A percentile compares a stretch with the other conserved stretches of the same genome.
Evolutionary conservation across 768 basidiomycete species (phyloP).

Genomic region (Gloeopeniophorella convolvens): DNA sequence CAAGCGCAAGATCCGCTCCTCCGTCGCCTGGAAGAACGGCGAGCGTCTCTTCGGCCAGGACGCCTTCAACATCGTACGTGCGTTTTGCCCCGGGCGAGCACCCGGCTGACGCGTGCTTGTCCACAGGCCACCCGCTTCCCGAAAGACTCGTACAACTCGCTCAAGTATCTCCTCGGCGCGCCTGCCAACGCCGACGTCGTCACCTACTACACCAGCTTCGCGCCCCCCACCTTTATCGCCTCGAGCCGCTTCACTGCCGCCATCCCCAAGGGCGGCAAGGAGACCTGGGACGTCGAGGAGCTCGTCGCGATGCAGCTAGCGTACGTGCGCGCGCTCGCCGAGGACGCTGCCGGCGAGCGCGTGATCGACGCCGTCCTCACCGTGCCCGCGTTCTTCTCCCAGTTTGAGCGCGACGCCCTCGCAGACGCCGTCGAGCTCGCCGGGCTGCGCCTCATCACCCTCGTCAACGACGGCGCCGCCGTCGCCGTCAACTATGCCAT

Average conservation of each 20-base stretch:
- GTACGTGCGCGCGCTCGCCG: slow-evolving; percentile 86
- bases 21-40: slow-evolving; percentile 86
- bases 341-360: slow-evolving; percentile 64
- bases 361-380: slow-evolving; percentile 83
- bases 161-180: slow-evolving; percentile 78
- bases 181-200: slow-evolving; percentile 35
- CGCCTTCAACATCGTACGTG: slow-evolving; percentile 78
- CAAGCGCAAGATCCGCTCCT: slow-evolving; percentile 88
- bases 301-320: slow-evolving; percentile 90
- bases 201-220: slow-evolving; percentile 39
- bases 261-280: slow-evolving; percentile 47
- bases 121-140: slow-evolving; percentile 88
- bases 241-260: slow-evolving; percentile 40
- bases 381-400: slow-evolving; percentile 85
- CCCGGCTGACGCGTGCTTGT: not conserved
- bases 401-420: slow-evolving; percentile 87
- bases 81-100: not conserved
- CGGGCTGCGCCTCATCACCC: slow-evolving; percentile 73
- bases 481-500: slow-evolving; percentile 98
- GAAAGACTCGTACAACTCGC: slow-evolving; percentile 72
- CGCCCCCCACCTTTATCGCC: slow-evolving; percentile 51
- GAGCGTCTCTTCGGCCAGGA: slow-evolving; percentile 89
- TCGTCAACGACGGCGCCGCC: slow-evolving; percentile 90
- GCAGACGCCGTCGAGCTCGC: slow-evolving; percentile 90
- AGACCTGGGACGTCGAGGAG: slow-evolving; percentile 81